Evolutionary conservation across 129 eudicot genomes (phyloP).

Genomic region (Escallonia rubra): DNA sequence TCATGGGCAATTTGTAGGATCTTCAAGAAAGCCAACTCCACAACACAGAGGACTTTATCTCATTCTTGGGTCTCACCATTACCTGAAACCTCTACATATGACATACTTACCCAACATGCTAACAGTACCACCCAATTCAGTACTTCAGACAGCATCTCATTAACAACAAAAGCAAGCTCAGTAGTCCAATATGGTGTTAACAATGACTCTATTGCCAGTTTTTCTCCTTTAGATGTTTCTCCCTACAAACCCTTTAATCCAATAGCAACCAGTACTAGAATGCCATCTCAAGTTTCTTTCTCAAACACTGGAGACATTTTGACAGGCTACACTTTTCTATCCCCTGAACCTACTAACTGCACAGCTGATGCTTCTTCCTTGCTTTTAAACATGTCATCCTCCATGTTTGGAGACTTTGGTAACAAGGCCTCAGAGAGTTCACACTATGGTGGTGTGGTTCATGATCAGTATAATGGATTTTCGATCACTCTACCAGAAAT

Average conservation of each 20-base stretch:
- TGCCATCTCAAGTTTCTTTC: too few relatives aligned
- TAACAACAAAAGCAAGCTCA: slow-evolving; percentile 5
- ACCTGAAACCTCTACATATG: slow-evolving; percentile 26
- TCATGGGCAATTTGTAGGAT: slow-evolving; percentile 98
- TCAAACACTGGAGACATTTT: too few relatives aligned
- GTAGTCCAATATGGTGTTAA: slow-evolving; percentile 15
- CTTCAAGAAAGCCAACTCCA: slow-evolving; percentile 88
- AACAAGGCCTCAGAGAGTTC: slow-evolving; percentile 25
- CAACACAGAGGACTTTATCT: slow-evolving; percentile 64
- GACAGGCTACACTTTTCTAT: slow-evolving; percentile 32
- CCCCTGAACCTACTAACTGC: slow-evolving; percentile 41
- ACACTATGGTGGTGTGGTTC: slow-evolving; percentile 29
- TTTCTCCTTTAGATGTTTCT: slow-evolving; percentile 41
- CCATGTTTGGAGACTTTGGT: slow-evolving; percentile 46
- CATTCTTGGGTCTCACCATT: slow-evolving; percentile 82
- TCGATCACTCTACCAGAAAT: slow-evolving; percentile 27
- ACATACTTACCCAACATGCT: slow-evolving; percentile 22
- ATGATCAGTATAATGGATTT: slow-evolving; percentile 30
- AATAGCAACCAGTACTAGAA: not conserved
- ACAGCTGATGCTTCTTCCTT: slow-evolving; percentile 52
- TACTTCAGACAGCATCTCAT: too few relatives aligned
- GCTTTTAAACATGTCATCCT: slow-evolving; percentile 60
- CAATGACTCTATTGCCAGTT: slow-evolving; percentile 35
- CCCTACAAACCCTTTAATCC: slow-evolving; percentile 38
- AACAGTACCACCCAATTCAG: not conserved